Evolutionary conservation across 75 land plant genomes (phyloP), one percentile per base, ranked within the genome.

Genomic region (Azolla pinnata): DNA sequence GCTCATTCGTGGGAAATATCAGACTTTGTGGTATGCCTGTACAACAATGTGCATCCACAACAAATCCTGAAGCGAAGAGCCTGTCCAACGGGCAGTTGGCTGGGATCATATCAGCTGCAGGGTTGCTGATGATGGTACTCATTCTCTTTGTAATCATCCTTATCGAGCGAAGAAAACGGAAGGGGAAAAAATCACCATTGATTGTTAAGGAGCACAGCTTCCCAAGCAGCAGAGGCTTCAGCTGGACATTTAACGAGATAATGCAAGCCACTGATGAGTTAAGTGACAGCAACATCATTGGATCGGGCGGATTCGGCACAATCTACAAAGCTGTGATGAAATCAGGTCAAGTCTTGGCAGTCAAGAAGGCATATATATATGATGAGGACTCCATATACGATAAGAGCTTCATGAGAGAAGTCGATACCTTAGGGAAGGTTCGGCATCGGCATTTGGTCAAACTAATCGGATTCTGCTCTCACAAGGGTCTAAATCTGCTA

Each of bases 371-470:
- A 26, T 55, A 44, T 25, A 56, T 59, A 56, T 46, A 55, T 10
- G 81, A 76, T 35, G 71, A 77, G 47, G 84, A 82, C 49, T 62
- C 62, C 9, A 14, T 68, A 23, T 42, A 67, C 16, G 79, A 80
- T 33, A 82, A 73, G 75, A 85, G 89, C 70, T 85, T 84, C 67
- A 61, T 65, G 9, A 82, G 96, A 48, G 95, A 88, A 64, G 68
- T 88, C 44, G 74, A 72, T 59, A 91, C 84, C 0, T 72, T 87
- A 0, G 93, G 97, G n/a, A 65, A 78, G 65, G 78, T 82, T 54
- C 68, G 75, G 79, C 97, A 91, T 66, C 57, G 93, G 69, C 88
- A 91, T 65, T 69, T 91, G 52, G 88, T 87, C 54, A 87, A 81
- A 49, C 71, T 91, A 35, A 33, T 87, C 45, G 95, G 95, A 0